phyloP scores from a whole-genome alignment of 805 yeast genomes.

The Ogataea pilisensis region DNA sequence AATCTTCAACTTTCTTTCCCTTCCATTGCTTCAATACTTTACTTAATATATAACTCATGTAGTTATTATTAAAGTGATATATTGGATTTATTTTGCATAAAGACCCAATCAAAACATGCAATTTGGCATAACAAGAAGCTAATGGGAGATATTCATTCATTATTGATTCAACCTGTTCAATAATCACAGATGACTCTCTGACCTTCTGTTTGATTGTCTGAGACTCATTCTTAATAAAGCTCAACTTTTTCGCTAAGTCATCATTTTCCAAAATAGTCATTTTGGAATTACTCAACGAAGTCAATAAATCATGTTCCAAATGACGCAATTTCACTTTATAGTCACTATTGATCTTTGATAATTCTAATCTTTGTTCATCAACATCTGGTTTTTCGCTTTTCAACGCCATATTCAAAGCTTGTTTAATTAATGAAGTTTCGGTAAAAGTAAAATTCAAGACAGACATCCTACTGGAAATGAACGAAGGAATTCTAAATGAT shows the following conservation, averaged over 20 bases:
- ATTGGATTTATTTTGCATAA: slow-evolving; percentile 42
- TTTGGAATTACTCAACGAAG: slow-evolving; percentile 49
- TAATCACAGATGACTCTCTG: slow-evolving; percentile 48
- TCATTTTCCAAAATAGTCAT: slow-evolving; percentile 70
- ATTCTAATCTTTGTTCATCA: slow-evolving; percentile 50
- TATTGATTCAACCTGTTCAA: slow-evolving; percentile 48
- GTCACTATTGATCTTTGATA: slow-evolving; percentile 54
- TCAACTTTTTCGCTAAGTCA: slow-evolving; percentile 54
- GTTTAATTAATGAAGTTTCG: slow-evolving; percentile 56
- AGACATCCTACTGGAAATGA: slow-evolving; percentile 58
- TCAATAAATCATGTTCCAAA: slow-evolving; percentile 58
- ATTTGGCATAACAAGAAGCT: slow-evolving; percentile 49
- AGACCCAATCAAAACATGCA: slow-evolving; percentile 45
- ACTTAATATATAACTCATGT: slow-evolving; percentile 34
- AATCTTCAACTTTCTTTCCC: slow-evolving; percentile 24
- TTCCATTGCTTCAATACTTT: slow-evolving; percentile 17
- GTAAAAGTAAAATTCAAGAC: slow-evolving; percentile 73
- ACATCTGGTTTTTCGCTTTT: slow-evolving; percentile 60
- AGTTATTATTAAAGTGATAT: slow-evolving; percentile 56
- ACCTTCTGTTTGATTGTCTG: slow-evolving; percentile 48
- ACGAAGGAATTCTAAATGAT: slow-evolving; percentile 41
- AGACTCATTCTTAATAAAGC: slow-evolving; percentile 61
- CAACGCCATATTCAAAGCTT: slow-evolving; percentile 56
- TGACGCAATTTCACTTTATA: slow-evolving; percentile 49
- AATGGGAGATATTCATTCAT: slow-evolving; percentile 47